phyloP scores from a whole-genome alignment of 495 filamentous ascomycete species.

The Haplographium delicatum region DNA sequence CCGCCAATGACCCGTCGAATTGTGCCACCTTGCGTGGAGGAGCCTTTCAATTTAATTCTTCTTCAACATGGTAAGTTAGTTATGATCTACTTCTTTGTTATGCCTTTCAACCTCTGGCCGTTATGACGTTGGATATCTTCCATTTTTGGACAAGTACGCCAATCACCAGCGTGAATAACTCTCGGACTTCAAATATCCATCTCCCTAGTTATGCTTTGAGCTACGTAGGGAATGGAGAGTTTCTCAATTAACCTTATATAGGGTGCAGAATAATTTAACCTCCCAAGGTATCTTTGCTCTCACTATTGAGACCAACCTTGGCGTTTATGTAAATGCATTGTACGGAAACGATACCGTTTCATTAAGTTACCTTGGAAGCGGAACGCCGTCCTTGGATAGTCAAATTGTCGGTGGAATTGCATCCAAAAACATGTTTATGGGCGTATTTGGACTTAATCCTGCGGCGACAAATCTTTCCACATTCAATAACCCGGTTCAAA shows the following conservation, averaged over 20 bases:
- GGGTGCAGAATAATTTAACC: slow-evolving; percentile 9
- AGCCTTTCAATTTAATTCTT: slow-evolving; percentile 2
- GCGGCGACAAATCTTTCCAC: slow-evolving; percentile 40
- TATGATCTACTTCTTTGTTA: background rate
- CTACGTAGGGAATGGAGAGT: background rate
- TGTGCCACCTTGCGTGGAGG: slow-evolving; percentile 6
- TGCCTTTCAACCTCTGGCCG: background rate
- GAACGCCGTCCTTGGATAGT: slow-evolving; percentile 36
- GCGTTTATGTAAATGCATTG: slow-evolving; percentile 31
- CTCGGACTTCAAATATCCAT: too few species aligned
- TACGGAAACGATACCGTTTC: slow-evolving; percentile 49
- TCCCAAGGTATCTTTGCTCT: slow-evolving; percentile 15
- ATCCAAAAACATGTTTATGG: slow-evolving; percentile 22
- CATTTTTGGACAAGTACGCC: too few species aligned
- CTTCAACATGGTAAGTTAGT: slow-evolving; percentile 13
- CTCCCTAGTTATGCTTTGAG: too few species aligned
- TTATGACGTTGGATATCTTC: background rate
- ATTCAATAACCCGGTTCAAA: slow-evolving; percentile 32
- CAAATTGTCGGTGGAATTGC: slow-evolving; percentile 42
- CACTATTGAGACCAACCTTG: slow-evolving; percentile 35
- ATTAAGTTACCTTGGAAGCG: slow-evolving; percentile 29
- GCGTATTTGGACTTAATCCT: slow-evolving; percentile 47
- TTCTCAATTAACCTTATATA: background rate
- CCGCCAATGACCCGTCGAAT: slow-evolving; percentile 1
- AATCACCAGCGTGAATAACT: too few species aligned